A percentile compares a stretch with the other conserved stretches of the same genome.
phyloP scores from a whole-genome alignment of 2,329 filamentous ascomycete species.

The Rutstroemia sp. region DNA sequence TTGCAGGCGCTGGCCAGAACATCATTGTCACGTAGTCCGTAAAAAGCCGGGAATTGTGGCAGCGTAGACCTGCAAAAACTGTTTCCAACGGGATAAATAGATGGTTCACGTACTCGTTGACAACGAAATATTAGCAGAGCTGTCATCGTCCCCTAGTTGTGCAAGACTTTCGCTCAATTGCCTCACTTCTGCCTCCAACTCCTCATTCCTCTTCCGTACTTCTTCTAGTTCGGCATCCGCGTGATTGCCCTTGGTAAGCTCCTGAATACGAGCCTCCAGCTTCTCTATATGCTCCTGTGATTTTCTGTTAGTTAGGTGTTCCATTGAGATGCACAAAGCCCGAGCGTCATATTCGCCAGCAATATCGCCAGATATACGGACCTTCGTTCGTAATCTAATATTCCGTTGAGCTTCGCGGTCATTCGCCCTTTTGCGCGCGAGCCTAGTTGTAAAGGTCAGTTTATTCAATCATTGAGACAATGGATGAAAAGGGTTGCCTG shows the following conservation, averaged over 20 bases:
- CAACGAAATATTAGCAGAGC: neutral
- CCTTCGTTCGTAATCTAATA: conserved; percentile 31
- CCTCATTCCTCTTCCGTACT: conserved; percentile 44
- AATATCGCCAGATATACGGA: neutral
- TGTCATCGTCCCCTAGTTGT: conserved; percentile 11
- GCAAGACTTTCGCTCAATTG: conserved; percentile 18
- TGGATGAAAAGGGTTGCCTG: neutral
- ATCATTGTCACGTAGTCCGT: too few relatives aligned
- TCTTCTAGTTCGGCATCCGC: conserved; percentile 40
- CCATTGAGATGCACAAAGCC: neutral
- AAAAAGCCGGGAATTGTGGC: too few relatives aligned
- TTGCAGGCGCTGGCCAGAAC: neutral
- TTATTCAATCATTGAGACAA: neutral
- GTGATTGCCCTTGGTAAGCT: conserved; percentile 49
- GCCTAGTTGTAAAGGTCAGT: conserved; percentile 44
- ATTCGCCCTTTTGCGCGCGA: conserved; percentile 83
- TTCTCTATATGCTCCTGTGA: conserved; percentile 63
- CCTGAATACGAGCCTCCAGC: conserved; percentile 66
- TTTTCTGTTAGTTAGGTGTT: neutral
- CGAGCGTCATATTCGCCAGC: too few relatives aligned
- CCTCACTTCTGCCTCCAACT: conserved; percentile 45
- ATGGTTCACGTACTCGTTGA: neutral
- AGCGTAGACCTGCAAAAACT: too few relatives aligned
- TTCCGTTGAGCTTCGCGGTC: conserved; percentile 85
- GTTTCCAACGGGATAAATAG: too few relatives aligned